Conservation (phyloP, 768 basidiomycete genomes). For the Russula olivacea region DNA sequence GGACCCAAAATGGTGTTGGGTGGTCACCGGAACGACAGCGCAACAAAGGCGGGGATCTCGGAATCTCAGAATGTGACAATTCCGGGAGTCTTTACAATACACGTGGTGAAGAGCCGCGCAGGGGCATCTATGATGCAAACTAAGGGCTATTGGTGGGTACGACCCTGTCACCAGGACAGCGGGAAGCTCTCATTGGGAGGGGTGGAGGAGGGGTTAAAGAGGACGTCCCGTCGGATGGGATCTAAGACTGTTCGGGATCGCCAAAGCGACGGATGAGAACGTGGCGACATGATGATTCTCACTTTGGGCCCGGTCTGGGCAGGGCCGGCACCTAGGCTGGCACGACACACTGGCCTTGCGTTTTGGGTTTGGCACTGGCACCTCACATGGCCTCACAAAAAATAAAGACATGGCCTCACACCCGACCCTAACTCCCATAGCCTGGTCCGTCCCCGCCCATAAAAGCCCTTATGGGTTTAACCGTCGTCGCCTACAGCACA, state of each 20-base stretch:
- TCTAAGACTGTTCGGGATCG: slow-evolving; percentile 17
- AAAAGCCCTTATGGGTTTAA: background rate
- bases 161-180: slow-evolving; percentile 21
- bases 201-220: too few species aligned
- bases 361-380: background rate
- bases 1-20: background rate
- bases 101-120: background rate
- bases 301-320: background rate
- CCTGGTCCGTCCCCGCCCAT: background rate
- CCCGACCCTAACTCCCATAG: background rate
- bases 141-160: background rate
- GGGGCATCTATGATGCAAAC: slow-evolving; percentile 14
- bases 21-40: background rate
- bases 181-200: background rate
- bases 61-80: background rate
- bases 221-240: background rate
- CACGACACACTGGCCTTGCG: too few species aligned
- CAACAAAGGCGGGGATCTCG: slow-evolving; percentile 12
- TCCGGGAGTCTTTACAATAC: background rate
- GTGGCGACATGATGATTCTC: slow-evolving; percentile 7
- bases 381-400: too few species aligned
- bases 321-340: background rate
- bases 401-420: too few species aligned
- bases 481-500: background rate
- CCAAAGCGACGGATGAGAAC: slow-evolving; percentile 18